Percentiles rank a stretch among this genome's conserved stretches.
phyloP scores from a whole-genome alignment of 352 stramenopile genomes.

The Aphanomyces astaci region DNA sequence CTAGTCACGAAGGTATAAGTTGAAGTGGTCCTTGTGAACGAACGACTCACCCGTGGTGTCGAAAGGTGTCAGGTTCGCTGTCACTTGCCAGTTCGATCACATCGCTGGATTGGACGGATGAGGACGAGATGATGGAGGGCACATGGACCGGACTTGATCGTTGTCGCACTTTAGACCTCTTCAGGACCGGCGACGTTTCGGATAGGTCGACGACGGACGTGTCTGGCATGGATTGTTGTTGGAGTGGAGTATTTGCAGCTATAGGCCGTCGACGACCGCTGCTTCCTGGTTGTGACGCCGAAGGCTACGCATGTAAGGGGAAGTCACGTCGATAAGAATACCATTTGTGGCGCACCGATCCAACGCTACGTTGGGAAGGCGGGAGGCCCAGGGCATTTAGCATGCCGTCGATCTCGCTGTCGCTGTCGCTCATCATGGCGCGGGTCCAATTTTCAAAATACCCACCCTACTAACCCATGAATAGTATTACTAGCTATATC shows the following conservation, averaged over 20 bases:
- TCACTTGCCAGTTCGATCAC: not conserved
- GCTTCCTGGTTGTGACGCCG: not conserved
- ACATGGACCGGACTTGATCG: not conserved
- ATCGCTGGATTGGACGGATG: not conserved
- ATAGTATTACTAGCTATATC: too few relatives aligned
- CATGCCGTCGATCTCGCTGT: constrained; percentile 6
- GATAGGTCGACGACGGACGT: not conserved
- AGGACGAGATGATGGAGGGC: not conserved
- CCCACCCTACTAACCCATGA: not conserved
- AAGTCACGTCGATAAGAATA: not conserved
- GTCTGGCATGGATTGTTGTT: not conserved
- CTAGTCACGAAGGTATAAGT: too few relatives aligned
- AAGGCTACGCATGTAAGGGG: not conserved
- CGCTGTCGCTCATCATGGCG: not conserved
- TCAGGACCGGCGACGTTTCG: not conserved
- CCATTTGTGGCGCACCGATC: not conserved
- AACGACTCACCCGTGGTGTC: not conserved
- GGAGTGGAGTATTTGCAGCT: too few relatives aligned
- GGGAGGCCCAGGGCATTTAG: not conserved
- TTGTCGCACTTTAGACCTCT: not conserved
- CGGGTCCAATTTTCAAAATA: not conserved
- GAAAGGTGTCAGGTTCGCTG: not conserved
- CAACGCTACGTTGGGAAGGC: not conserved
- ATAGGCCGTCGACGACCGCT: not conserved
- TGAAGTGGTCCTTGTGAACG: too few relatives aligned